These are phyloP conservation scores for Apiotrichum porosum DNA, from an alignment of 1,284 basidiomycete genomes.

Conservation along the genomic window DNA sequence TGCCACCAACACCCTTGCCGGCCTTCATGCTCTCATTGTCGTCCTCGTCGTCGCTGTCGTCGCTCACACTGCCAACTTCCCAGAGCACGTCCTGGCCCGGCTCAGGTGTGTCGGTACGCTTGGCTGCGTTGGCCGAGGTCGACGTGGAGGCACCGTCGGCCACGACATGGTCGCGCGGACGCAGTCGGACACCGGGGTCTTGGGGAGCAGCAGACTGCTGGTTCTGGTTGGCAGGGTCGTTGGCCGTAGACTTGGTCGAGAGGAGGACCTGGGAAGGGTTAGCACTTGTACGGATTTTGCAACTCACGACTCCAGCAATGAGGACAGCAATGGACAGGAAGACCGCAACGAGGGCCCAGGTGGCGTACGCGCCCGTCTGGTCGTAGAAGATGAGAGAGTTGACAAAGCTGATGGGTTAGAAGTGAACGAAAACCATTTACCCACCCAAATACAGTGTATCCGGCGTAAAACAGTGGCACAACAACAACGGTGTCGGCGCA, in stretches of 20 bases:
- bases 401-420: conserved; percentile 60
- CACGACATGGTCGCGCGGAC: conserved; percentile 14
- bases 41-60: conserved; percentile 28
- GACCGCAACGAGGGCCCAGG: conserved; percentile 80
- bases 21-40: conserved; percentile 22
- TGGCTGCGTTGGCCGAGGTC: background rate
- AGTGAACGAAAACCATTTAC: conserved; percentile 61
- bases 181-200: too few relatives aligned
- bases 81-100: conserved; percentile 12
- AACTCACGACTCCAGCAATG: conserved; percentile 70
- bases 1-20: conserved; percentile 27
- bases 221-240: conserved; percentile 15
- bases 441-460: conserved; percentile 65
- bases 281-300: background rate
- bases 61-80: conserved; percentile 12
- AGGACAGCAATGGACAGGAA: conserved; percentile 77
- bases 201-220: background rate
- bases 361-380: conserved; percentile 71
- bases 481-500: conserved; percentile 60
- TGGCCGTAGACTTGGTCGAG: conserved; percentile 41
- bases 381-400: conserved; percentile 72
- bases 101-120: conserved; percentile 2
- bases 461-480: conserved; percentile 65
- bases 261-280: conserved; percentile 36
- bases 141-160: background rate